Percentiles rank a stretch among this genome's conserved stretches.
phyloP scores from a whole-genome alignment of 2,329 filamentous ascomycete genomes.

The Amauroascus verrucosus region DNA sequence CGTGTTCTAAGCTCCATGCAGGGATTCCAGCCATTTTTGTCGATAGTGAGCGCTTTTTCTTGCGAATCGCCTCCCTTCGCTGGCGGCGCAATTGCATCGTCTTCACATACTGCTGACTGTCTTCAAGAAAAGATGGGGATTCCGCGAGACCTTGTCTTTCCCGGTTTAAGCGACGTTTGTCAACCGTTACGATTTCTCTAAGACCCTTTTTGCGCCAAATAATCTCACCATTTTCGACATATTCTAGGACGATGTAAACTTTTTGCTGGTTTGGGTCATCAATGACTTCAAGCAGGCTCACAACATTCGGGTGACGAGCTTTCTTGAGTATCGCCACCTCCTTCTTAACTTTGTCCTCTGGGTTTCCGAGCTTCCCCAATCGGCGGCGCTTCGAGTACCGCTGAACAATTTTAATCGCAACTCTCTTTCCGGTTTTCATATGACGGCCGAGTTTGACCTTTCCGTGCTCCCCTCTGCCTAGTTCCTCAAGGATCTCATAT shows the following conservation, averaged over 20 bases:
- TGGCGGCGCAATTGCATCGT: constrained; percentile 29
- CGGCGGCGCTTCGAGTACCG: constrained; percentile 87
- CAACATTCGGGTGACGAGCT: constrained; percentile 92
- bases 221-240: constrained; percentile 88
- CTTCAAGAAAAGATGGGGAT: constrained; percentile 44
- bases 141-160: constrained; percentile 66
- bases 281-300: constrained; percentile 90
- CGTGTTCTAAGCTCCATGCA: constrained; percentile 78
- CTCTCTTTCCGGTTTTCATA: constrained; percentile 61
- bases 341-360: constrained; percentile 68
- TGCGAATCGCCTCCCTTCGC: constrained; percentile 47
- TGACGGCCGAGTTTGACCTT: constrained; percentile 94
- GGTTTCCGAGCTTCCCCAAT: constrained; percentile 63
- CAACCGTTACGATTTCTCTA: constrained; percentile 70
- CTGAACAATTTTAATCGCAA: constrained; percentile 98
- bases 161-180: constrained; percentile 66
- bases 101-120: constrained; percentile 35
- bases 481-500: constrained; percentile 93
- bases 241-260: constrained; percentile 95
- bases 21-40: constrained; percentile 46
- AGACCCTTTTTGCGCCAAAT: constrained; percentile 85
- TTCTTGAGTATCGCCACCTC: constrained; percentile 98
- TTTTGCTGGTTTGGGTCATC: constrained; percentile 94
- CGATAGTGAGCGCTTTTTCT: constrained; percentile 51
- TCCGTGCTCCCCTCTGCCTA: constrained; percentile 89